Base-by-base conservation (phyloP, 1,284 basidiomycete species). In the Ustilago bromivora region DNA sequence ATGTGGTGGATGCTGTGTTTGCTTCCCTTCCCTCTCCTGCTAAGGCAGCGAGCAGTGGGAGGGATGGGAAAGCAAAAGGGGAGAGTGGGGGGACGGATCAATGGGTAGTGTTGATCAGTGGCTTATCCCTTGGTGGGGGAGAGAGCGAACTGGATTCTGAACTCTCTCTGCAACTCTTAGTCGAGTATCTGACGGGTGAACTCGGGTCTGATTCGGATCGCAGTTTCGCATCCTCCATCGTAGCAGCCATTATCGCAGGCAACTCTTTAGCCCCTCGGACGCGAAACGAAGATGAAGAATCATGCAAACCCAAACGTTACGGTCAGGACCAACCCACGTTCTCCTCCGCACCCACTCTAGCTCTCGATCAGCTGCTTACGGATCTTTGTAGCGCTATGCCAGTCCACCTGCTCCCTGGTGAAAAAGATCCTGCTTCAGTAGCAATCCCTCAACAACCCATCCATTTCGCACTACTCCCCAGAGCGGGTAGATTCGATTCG, bases 401-500 rank as follows among this genome's bases (percentile, higher is more conserved):
- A 89, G 90, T 41, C 89, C 90, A 31, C 88, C 95, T 82, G 92
- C 93, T 5, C 88, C 93, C 96, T 0, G 96, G 96, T 12, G 90
- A 91, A 57, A 89, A 89, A 47, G 96, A 99, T 86, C 96, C 96
- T 0, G 91, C 94, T 8, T 94, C 93, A 0, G 89, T 91, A 0
- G 94, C 96, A 34, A 88, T 99, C 62, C 97, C 97, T 1, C 97
- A 99, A 85, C 96, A 98, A 85, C 90, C 94, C 0, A 89, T 99
- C 79, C 97, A 97, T 43, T 90, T 91, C 52, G 92, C 94, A 5
- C 95, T 99, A 90, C 93, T 99, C 73, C 93, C 94, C 23, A 88
- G 89, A 1, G 87, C 88, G 23, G 70, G 75, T 34, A 60, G 66
- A 13, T 89, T 90, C 74, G 88, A 90, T n/a, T 89, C 90, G 3